Percentiles rank a stretch among this genome's conserved stretches.
phyloP scores from a whole-genome alignment of 345 rosid species.

The Lagerstroemia speciosa region DNA sequence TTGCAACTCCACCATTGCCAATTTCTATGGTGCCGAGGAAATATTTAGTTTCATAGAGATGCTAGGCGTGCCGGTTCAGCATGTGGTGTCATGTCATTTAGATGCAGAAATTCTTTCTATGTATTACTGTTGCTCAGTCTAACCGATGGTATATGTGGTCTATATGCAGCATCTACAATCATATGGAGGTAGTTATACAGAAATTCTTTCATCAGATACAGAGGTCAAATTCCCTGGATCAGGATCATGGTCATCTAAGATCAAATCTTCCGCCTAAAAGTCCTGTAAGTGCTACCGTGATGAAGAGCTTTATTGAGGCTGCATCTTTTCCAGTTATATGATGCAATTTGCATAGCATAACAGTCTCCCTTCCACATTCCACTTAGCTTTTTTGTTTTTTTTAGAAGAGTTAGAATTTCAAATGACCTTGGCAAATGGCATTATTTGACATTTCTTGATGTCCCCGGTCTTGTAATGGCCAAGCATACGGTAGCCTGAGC shows the following conservation, averaged over 20 bases:
- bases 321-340: too few species aligned
- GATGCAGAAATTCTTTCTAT: neutral
- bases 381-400: neutral
- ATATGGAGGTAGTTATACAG: constrained; percentile 19
- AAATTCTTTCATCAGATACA: constrained; percentile 15
- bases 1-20: neutral
- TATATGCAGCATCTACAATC: constrained; percentile 25
- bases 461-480: neutral
- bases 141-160: neutral
- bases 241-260: constrained; percentile 7
- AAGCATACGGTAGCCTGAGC: neutral
- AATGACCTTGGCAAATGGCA: neutral
- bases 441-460: neutral
- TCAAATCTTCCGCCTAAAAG: constrained; percentile 2
- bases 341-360: neutral
- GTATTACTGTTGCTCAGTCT: neutral
- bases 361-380: neutral
- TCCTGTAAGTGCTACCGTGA: constrained; percentile 9
- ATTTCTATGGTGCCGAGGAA: neutral
- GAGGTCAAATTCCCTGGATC: constrained; percentile 11
- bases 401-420: neutral
- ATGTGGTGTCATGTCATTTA: too few species aligned
- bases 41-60: too few species aligned
- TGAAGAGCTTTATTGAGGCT: too few species aligned
- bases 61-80: neutral